These are phyloP conservation scores for Fusarium vanettenii DNA, from an alignment of 2,329 filamentous ascomycete species.

Conservation along the genomic window DNA sequence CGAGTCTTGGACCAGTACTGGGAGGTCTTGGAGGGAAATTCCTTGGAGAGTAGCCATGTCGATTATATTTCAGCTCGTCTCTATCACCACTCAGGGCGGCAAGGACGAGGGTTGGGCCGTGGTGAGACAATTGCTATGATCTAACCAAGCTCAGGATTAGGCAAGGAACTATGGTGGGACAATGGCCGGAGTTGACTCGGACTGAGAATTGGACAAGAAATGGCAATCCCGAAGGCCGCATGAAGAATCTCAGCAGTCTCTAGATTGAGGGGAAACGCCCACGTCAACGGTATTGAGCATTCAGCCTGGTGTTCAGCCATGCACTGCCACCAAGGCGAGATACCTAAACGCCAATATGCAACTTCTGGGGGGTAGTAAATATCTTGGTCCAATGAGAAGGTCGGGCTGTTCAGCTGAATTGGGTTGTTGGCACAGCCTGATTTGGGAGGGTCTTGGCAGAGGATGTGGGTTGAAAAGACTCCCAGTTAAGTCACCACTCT, in stretches of 20 bases:
- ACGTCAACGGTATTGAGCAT: not conserved
- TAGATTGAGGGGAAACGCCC: not conserved
- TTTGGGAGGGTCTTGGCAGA: not conserved
- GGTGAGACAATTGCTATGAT: not conserved
- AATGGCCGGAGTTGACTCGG: not conserved
- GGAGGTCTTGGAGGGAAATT: not conserved
- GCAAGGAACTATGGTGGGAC: not conserved
- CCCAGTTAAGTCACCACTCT: not conserved
- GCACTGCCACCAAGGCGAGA: not conserved
- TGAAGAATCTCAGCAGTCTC: not conserved
- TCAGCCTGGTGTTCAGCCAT: not conserved
- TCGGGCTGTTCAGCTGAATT: not conserved
- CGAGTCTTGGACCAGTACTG: not conserved
- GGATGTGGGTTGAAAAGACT: not conserved
- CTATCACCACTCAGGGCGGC: not conserved
- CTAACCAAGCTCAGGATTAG: not conserved
- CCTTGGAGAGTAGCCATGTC: not conserved
- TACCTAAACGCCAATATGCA: not conserved
- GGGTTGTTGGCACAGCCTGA: not conserved
- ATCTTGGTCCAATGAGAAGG: not conserved
- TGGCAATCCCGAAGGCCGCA: not conserved
- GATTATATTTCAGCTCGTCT: not conserved
- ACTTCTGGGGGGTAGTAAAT: not conserved
- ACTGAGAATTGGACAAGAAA: not conserved
- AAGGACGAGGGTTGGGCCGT: not conserved